Percentiles rank a stretch among this genome's conserved stretches.
Evolutionary conservation across 2,329 filamentous ascomycete genomes (phyloP).

Genomic region (Ciborinia camelliae): DNA sequence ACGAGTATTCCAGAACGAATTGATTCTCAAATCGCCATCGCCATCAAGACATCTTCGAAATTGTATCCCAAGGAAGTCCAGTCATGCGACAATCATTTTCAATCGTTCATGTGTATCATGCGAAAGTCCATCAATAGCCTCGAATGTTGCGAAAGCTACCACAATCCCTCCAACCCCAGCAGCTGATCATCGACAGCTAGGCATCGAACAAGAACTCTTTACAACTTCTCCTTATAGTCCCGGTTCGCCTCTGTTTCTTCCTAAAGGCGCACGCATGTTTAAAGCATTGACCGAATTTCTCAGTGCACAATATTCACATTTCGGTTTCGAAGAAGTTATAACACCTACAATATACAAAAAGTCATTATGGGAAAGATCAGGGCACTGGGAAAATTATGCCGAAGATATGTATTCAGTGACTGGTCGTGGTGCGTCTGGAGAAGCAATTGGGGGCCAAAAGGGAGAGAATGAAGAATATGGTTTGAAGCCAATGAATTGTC

Average conservation of each 20-base stretch:
- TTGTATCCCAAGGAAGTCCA: constrained; percentile 7
- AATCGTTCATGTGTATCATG: constrained; percentile 37
- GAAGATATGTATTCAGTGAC: constrained; percentile 89
- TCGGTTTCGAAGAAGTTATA: constrained; percentile 85
- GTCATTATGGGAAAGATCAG: constrained; percentile 79
- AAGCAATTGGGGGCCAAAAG: constrained; percentile 42
- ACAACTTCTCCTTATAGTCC: constrained; percentile 76
- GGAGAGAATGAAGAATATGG: constrained; percentile 70
- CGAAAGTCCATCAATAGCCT: constrained; percentile 23
- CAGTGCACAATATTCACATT: constrained; percentile 76
- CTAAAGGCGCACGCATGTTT: constrained; percentile 77
- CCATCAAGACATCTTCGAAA: constrained; percentile 22
- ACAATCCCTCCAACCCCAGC: constrained; percentile 24
- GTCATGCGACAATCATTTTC: constrained; percentile 18
- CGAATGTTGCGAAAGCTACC: constrained; percentile 3
- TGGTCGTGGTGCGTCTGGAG: constrained; percentile 40
- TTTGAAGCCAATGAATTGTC: constrained; percentile 91
- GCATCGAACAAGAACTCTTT: constrained; percentile 69
- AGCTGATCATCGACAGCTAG: constrained; percentile 58
- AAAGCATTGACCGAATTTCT: constrained; percentile 80
- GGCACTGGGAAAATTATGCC: constrained; percentile 85
- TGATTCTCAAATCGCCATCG: constrained; percentile 5
- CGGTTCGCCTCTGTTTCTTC: constrained; percentile 80
- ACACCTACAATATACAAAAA: constrained; percentile 91
- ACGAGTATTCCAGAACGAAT: constrained; percentile 24